phyloP scores from a whole-genome alignment of 495 filamentous ascomycete genomes.

The Tuber aestivum region DNA sequence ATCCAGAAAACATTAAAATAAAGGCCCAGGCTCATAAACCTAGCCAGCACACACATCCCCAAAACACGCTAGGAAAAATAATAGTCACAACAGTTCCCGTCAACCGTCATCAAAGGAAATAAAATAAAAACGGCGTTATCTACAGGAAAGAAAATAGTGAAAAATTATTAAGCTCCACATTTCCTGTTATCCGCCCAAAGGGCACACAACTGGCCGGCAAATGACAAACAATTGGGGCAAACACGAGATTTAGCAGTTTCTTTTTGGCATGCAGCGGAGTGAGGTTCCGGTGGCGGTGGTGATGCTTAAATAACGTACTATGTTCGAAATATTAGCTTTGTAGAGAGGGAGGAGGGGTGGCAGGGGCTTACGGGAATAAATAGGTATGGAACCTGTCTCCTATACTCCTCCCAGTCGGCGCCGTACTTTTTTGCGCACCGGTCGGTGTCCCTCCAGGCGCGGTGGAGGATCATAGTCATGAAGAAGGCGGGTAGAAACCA shows the following conservation, averaged over 20 bases:
- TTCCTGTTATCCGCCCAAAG: background rate
- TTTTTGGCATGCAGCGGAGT: background rate
- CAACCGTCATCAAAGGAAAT: background rate
- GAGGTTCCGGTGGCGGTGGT: background rate
- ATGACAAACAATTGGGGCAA: background rate
- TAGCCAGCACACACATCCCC: background rate
- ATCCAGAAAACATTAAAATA: background rate
- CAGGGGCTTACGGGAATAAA: conserved; percentile 82
- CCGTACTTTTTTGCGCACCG: conserved; percentile 85
- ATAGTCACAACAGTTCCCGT: background rate
- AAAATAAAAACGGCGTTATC: background rate
- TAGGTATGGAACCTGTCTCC: conserved; percentile 78
- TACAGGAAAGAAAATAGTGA: background rate
- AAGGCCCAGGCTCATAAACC: background rate
- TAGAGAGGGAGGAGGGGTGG: background rate
- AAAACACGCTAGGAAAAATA: background rate
- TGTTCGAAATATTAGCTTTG: conserved; percentile 8
- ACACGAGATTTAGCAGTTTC: background rate
- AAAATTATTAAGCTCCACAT: background rate
- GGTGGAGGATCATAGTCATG: conserved; percentile 81
- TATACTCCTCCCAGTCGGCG: conserved; percentile 84
- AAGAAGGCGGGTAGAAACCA: conserved; percentile 99
- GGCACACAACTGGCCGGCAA: background rate
- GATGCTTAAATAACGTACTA: conserved; percentile 43
- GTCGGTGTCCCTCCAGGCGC: conserved; percentile 76